These are phyloP conservation scores for Pythium dissotocum DNA, from an alignment of 352 stramenopile species.

Conservation along the genomic window DNA sequence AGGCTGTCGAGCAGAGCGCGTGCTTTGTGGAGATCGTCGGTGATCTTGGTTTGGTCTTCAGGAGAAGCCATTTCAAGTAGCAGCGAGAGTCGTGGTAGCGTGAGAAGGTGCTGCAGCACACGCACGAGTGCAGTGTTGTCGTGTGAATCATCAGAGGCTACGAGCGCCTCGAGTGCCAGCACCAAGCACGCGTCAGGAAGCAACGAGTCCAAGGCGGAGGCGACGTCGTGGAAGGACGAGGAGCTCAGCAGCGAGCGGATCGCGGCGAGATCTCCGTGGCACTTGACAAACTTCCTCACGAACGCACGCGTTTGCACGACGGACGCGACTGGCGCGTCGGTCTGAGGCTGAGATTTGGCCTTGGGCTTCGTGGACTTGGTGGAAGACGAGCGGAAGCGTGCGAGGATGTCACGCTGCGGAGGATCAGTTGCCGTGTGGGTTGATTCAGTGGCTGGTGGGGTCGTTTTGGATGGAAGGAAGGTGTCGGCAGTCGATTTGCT, in stretches of 20 bases:
- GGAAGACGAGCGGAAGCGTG: constrained; percentile 13
- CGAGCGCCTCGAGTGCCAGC: constrained; percentile 12
- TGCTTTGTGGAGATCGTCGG: not conserved
- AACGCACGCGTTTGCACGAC: constrained; percentile 4
- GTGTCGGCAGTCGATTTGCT: not conserved
- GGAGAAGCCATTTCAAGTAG: constrained; percentile 8
- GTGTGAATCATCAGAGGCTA: not conserved
- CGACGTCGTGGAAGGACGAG: not conserved
- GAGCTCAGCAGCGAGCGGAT: constrained; percentile 3
- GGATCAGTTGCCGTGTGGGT: not conserved
- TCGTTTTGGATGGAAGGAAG: not conserved
- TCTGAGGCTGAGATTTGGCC: not conserved
- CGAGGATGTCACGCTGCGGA: constrained; percentile 5
- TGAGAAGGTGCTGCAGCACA: constrained; percentile 1
- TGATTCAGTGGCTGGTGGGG: not conserved
- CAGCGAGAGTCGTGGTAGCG: constrained; percentile 5
- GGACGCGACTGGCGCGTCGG: not conserved
- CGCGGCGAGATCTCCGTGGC: not conserved
- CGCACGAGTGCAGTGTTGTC: not conserved
- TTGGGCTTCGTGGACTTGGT: not conserved
- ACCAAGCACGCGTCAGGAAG: constrained; percentile 9
- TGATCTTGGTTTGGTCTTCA: not conserved
- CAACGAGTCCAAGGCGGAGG: constrained; percentile 7
- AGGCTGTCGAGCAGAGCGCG: not conserved
- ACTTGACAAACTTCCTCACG: constrained; percentile 9